Evolutionary conservation across 2,329 filamentous ascomycete species (phyloP), one percentile per base, ranked within the genome.

Genomic region (Aspergillus sergii): DNA sequence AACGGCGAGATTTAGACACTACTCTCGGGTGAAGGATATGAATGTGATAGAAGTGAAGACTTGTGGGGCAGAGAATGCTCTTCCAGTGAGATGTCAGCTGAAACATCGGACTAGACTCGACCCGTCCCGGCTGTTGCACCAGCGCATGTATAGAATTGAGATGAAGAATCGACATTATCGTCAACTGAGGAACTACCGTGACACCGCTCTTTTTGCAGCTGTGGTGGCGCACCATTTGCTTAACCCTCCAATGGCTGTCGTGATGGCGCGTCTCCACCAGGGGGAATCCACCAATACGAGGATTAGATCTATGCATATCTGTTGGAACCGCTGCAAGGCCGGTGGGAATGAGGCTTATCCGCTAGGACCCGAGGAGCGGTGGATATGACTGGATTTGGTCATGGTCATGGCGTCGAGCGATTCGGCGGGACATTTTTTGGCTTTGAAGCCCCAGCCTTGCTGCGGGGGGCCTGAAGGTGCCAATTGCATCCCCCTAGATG

Each of bases 161-260:
- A 46, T 14, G 43, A 12, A 46, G 43, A 21, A 23, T 10, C 43
- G 11, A 46, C n/a, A 46, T 46, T 12, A 1, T 46, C 2, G 10
- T 32, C 16, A 2, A 51, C 16, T 28, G n/a, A 21, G 16, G n/a
- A 46, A 46, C 9, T 46, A 12, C 28, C 36, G 32, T 62, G 64
- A 66, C 64, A 66, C 64, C 64, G 64, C 64, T 66, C 62, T 64
- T 66, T 34, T 66, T 50, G 53, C 59, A 58, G 50, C 39, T 53
- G 46, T 1, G 23, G 34, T 59, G 57, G 57, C 43, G 57, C 23
- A 26, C 26, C 11, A 12, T 50, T 59, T 59, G n/a, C 57, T 51
- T 51, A 36, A 41, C 50, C 32, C 21, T 45, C 32, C 57, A 46
- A 39, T 59, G 45, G 21, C 32, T 30, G 10, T 9, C 10, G 10